Conservation (phyloP, 441 rosid species). For the Eruca vesicaria region DNA sequence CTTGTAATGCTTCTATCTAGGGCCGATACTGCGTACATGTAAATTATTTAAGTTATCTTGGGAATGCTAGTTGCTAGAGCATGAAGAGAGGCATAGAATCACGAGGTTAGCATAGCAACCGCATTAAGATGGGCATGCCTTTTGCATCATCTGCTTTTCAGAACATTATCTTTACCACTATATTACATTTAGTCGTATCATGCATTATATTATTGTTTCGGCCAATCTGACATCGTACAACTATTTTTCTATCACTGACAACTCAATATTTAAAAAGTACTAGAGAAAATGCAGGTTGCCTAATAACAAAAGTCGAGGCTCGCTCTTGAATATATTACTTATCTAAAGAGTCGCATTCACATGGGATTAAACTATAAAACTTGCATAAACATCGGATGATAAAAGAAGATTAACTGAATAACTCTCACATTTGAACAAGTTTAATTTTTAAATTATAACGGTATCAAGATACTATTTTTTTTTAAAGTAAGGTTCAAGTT, state of each 20-base stretch:
- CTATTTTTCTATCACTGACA: constrained; percentile 1
- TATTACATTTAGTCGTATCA: constrained; percentile 19
- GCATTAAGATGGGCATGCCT: constrained; percentile 34
- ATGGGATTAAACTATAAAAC: constrained; percentile 11
- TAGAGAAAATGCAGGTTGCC: neutral
- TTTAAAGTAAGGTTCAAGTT: neutral
- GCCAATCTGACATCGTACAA: constrained; percentile 28
- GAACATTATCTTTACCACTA: constrained; percentile 17
- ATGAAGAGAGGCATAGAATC: constrained; percentile 27
- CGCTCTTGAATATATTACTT: neutral
- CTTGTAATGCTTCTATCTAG: too few species aligned
- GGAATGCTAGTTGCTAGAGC: constrained; percentile 11
- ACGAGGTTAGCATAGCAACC: constrained; percentile 29
- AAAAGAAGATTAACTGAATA: neutral
- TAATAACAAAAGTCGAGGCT: constrained; percentile 16
- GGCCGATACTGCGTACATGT: too few species aligned
- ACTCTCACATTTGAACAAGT: constrained; percentile 12
- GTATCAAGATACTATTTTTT: constrained; percentile 1
- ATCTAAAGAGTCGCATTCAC: constrained; percentile 4
- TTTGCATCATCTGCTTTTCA: constrained; percentile 31
- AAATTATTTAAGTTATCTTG: constrained; percentile 14
- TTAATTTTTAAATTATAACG: neutral
- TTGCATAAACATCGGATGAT: constrained; percentile 1
- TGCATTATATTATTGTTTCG: constrained; percentile 16
- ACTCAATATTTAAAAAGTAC: neutral